These are phyloP conservation scores for Psilocybe mexicana DNA, from an alignment of 1,284 basidiomycete genomes.

Conservation along the genomic window DNA sequence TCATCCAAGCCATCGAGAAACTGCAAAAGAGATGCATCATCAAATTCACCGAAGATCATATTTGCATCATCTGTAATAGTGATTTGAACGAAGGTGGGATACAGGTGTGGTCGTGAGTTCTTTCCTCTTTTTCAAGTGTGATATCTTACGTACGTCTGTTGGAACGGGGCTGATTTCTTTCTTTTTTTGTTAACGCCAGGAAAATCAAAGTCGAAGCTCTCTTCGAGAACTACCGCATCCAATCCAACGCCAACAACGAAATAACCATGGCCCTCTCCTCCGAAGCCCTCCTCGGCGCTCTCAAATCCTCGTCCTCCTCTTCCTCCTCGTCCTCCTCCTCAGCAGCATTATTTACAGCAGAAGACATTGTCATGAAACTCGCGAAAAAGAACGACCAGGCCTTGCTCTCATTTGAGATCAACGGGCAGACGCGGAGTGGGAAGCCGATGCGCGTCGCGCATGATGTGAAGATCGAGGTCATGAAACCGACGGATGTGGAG, in stretches of 20 bases:
- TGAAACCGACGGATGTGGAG: conserved; percentile 72
- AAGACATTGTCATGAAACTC: conserved; percentile 79
- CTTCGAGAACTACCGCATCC: conserved; percentile 83
- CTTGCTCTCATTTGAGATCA: conserved; percentile 74
- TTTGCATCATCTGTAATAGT: conserved; percentile 83
- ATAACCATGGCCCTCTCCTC: conserved; percentile 75
- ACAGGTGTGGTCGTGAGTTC: conserved; percentile 89
- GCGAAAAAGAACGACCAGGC: conserved; percentile 81
- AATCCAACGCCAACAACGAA: conserved; percentile 83
- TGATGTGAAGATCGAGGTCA: conserved; percentile 76
- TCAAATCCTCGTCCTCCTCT: conserved; percentile 61
- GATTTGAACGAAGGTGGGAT: conserved; percentile 83
- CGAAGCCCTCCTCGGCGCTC: conserved; percentile 75
- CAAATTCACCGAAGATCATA: conserved; percentile 72
- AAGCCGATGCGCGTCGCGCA: conserved; percentile 62
- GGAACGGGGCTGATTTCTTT: background rate
- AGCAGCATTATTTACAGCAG: conserved; percentile 43
- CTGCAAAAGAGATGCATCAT: conserved; percentile 84
- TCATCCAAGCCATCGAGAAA: conserved; percentile 49
- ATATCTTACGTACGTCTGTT: background rate
- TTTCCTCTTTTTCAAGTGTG: background rate
- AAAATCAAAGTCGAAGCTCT: conserved; percentile 70
- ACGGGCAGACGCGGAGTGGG: conserved; percentile 54
- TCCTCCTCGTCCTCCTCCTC: conserved; percentile 53
- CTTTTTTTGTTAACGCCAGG: conserved; percentile 30